Percentiles rank a stretch among this genome's conserved stretches.
Conservation (phyloP, 2,329 filamentous ascomycete species). For the Clathrospora elynae region DNA sequence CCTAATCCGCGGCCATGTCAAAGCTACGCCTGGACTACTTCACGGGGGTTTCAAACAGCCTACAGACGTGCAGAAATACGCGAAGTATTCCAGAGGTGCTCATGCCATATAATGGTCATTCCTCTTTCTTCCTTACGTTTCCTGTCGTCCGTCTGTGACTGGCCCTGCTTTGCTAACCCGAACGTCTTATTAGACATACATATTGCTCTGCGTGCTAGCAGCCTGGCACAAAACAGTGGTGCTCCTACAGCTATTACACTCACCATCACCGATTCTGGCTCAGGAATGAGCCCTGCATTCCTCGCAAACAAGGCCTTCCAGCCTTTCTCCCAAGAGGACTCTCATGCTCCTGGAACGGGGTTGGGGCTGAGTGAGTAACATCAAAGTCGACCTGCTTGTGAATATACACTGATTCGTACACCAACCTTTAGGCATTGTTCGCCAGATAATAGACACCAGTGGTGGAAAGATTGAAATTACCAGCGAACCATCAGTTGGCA, state of each 20-base stretch:
- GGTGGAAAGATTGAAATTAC: conserved; percentile 39
- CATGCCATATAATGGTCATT: too few species aligned
- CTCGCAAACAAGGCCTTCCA: conserved; percentile 40
- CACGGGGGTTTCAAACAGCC: too few species aligned
- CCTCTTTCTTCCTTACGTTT: too few species aligned
- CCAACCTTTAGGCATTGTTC: too few species aligned
- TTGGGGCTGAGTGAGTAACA: conserved; percentile 37
- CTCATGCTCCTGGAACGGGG: conserved; percentile 28
- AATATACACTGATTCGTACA: too few species aligned
- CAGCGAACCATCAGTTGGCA: conserved; percentile 26
- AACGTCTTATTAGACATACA: conserved; percentile 24
- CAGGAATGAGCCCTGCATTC: conserved; percentile 43
- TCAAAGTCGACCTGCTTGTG: too few species aligned
- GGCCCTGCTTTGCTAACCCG: too few species aligned
- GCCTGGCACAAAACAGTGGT: conserved; percentile 2
- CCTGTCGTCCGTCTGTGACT: too few species aligned
- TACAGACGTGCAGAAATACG: too few species aligned
- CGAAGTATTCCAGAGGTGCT: neutral
- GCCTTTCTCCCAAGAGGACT: conserved; percentile 45
- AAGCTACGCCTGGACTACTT: too few species aligned
- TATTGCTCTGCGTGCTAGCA: conserved; percentile 29
- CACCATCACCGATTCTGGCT: conserved; percentile 41
- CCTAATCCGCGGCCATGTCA: neutral
- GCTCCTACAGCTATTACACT: conserved; percentile 38
- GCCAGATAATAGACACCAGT: conserved; percentile 35